phyloP scores from a whole-genome alignment of 2,329 filamentous ascomycete species.

The Fusarium sp. region DNA sequence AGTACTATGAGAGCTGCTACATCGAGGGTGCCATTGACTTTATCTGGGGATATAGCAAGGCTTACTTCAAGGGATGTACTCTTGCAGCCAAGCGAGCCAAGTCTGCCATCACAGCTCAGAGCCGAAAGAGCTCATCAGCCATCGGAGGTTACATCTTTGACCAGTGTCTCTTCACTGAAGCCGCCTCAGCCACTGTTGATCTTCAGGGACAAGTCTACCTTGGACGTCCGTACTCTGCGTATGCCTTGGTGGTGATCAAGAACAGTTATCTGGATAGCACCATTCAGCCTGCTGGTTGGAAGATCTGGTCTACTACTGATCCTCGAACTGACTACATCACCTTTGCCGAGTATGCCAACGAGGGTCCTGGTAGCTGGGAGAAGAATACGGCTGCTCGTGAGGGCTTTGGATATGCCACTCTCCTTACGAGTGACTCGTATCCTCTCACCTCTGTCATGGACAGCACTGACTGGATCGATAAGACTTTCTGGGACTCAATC shows the following conservation, averaged over 20 bases:
- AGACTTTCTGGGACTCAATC: conserved; percentile 33
- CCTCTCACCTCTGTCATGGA: conserved; percentile 31
- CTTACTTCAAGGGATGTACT: conserved; percentile 50
- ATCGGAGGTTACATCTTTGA: conserved; percentile 47
- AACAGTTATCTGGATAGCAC: conserved; percentile 55
- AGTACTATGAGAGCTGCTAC: conserved; percentile 56
- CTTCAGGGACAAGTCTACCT: conserved; percentile 54
- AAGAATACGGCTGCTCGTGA: conserved; percentile 34
- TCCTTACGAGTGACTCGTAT: conserved; percentile 33
- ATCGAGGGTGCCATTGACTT: conserved; percentile 42
- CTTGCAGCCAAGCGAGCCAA: conserved; percentile 46
- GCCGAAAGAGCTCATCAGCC: conserved; percentile 37
- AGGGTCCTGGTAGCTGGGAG: conserved; percentile 52
- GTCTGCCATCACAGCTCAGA: conserved; percentile 45
- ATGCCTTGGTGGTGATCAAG: conserved; percentile 59
- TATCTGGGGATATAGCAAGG: conserved; percentile 43
- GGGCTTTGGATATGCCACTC: conserved; percentile 30
- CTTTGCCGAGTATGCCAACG: conserved; percentile 70
- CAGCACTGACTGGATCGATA: conserved; percentile 40
- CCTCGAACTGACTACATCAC: conserved; percentile 65
- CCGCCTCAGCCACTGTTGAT: conserved; percentile 32
- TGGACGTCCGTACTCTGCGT: conserved; percentile 58
- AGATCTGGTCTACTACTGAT: conserved; percentile 67
- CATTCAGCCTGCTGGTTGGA: conserved; percentile 41
- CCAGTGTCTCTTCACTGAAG: conserved; percentile 41